Evolutionary conservation across 768 basidiomycete species (phyloP), one percentile per base, ranked within the genome.

Genomic region (Boletales sp.): DNA sequence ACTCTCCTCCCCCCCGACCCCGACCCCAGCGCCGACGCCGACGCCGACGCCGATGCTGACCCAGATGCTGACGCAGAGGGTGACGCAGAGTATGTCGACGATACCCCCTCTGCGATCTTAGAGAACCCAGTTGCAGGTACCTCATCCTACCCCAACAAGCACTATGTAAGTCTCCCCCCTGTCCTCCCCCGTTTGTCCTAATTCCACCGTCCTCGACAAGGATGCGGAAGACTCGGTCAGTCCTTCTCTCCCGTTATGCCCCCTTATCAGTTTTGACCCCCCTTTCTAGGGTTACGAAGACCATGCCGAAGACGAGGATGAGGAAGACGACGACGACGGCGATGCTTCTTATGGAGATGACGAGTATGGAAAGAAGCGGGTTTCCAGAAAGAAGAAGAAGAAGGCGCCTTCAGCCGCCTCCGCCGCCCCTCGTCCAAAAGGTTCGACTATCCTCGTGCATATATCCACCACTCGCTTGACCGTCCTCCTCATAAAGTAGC

Each of bases 261-360:
- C 48, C 49, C 55, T 41, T 40, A 41, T 57, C 51, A 28, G 35
- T 62, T 45, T 61, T 54, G 46, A 60, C 56, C 51, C 35, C 35
- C 39, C 51, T 77, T 73, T 53, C 68, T 76, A 81, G 68, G 84
- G 76, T 30, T 84, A 87, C 54, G 83, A 82, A 39, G 76, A 71
- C 54, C 70, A 66, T 40, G 61, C 48, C 13, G 72, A 77, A 41
- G 79, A 84, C 46, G 81, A 82, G 5, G 74, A 80, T 2, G 77
- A 73, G 11, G 72, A 73, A 39, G 78, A 83, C 17, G 84, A 84
- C 40, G 87, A 89, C 61, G 86, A 84, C 17, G 84, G 83, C 51
- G 87, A 90, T 61, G 84, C 78, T 55, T 86, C 87, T 45, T 90
- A 89, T 63, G 87, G 80, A 41, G 86, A 88, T 61, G 83, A 86